Evolutionary conservation across 2,329 filamentous ascomycete species (phyloP).

Genomic region (Cadophora luteo-olivacea): DNA sequence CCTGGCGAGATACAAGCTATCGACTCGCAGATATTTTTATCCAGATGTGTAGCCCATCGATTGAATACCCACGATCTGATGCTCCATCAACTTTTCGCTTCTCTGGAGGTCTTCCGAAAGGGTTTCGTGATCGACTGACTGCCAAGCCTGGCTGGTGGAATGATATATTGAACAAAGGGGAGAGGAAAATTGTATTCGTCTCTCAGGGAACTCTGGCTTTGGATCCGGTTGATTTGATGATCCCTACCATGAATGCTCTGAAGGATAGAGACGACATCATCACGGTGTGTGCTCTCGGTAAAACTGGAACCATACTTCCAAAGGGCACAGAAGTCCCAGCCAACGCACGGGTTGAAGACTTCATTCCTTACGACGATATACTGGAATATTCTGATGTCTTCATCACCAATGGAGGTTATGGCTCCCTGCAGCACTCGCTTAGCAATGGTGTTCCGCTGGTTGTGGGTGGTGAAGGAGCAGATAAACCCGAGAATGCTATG

Average conservation of each 20-base stretch:
- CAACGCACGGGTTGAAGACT: constrained; percentile 45
- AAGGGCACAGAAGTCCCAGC: neutral
- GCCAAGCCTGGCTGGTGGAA: neutral
- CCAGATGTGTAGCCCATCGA: constrained; percentile 45
- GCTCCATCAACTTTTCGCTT: neutral
- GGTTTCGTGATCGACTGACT: too few relatives aligned
- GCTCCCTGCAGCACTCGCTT: constrained; percentile 45
- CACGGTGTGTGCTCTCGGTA: neutral
- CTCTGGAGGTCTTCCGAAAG: neutral
- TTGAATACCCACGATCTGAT: constrained; percentile 40
- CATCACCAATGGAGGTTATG: constrained; percentile 47
- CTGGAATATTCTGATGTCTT: constrained; percentile 45
- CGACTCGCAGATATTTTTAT: constrained; percentile 38
- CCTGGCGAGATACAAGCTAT: constrained; percentile 37
- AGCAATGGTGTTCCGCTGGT: constrained; percentile 45
- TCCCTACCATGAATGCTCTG: neutral
- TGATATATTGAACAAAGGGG: neutral
- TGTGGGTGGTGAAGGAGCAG: constrained; percentile 43
- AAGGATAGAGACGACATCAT: neutral
- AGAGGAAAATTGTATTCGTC: neutral
- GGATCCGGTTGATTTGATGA: neutral
- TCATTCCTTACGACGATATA: constrained; percentile 46
- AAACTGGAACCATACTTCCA: neutral
- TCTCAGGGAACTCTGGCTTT: neutral
- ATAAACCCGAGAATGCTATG: constrained; percentile 43